phyloP scores from a whole-genome alignment of 352 stramenopile genomes.

The Aphanomyces astaci region DNA sequence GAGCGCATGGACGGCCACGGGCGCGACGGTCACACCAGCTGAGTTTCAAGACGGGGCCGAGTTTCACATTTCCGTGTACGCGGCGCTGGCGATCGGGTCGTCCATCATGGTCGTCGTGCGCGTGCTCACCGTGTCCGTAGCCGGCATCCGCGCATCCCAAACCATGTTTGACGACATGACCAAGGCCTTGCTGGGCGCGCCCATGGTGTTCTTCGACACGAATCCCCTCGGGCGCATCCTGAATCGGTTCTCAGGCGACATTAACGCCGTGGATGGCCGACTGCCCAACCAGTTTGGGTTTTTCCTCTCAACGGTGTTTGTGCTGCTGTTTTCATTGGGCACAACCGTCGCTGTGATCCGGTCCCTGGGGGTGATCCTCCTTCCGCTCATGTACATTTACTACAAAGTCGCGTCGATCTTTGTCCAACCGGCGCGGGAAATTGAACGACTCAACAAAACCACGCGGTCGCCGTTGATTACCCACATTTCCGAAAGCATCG shows the following conservation, averaged over 20 bases:
- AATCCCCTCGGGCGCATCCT: conserved; percentile 25
- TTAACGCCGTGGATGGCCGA: conserved; percentile 66
- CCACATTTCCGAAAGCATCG: conserved; percentile 42
- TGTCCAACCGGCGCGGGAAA: conserved; percentile 39
- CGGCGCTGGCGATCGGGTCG: conserved; percentile 24
- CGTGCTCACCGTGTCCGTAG: conserved; percentile 30
- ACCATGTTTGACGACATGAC: conserved; percentile 84
- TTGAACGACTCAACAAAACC: conserved; percentile 43
- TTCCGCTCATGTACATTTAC: conserved; percentile 80
- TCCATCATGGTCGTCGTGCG: conserved; percentile 36
- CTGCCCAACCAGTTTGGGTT: conserved; percentile 32
- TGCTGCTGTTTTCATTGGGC: conserved; percentile 56
- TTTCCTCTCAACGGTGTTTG: conserved; percentile 32
- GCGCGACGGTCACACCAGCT: neutral
- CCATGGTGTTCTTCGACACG: conserved; percentile 87
- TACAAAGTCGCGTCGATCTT: conserved; percentile 40
- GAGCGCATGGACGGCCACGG: conserved; percentile 20
- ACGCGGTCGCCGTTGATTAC: conserved; percentile 41
- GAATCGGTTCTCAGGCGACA: conserved; percentile 20
- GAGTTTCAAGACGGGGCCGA: neutral
- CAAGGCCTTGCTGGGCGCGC: conserved; percentile 65
- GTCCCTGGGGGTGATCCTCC: conserved; percentile 72
- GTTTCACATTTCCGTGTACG: conserved; percentile 31
- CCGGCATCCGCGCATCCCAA: conserved; percentile 33
- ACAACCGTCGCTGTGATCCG: conserved; percentile 76